Evolutionary conservation across 495 filamentous ascomycete species (phyloP).

Genomic region (Penicillium psychrofluorescens): DNA sequence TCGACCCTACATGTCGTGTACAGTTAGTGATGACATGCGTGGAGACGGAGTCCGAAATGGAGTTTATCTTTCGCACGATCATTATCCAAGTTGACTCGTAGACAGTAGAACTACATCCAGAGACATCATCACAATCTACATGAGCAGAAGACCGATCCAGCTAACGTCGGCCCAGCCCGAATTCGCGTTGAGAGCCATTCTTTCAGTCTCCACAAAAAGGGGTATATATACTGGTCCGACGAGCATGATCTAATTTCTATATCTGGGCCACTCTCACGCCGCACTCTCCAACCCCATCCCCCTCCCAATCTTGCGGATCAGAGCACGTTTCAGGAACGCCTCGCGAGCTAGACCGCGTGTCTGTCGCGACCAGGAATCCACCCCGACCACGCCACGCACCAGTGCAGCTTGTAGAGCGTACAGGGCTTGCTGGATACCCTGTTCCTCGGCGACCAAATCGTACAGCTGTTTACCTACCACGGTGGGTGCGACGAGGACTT

Average conservation of each 20-base stretch:
- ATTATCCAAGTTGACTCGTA: too few relatives aligned
- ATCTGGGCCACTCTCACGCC: slow-evolving; percentile 6
- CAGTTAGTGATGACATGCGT: slow-evolving; percentile 17
- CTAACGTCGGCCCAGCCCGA: too few relatives aligned
- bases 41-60: not conserved
- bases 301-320: slow-evolving; percentile 78
- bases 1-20: slow-evolving; percentile 11
- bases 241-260: slow-evolving; percentile 5
- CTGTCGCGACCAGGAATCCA: slow-evolving; percentile 76
- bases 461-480: slow-evolving; percentile 92
- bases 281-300: slow-evolving; percentile 64
- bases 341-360: slow-evolving; percentile 79
- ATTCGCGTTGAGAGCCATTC: not conserved
- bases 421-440: slow-evolving; percentile 73
- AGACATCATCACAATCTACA: too few relatives aligned
- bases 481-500: slow-evolving; percentile 86
- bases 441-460: slow-evolving; percentile 76
- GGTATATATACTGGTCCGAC: not conserved
- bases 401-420: slow-evolving; percentile 77
- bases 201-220: not conserved
- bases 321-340: slow-evolving; percentile 81
- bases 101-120: too few relatives aligned
- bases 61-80: not conserved
- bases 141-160: too few relatives aligned
- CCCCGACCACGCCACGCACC: slow-evolving; percentile 70